Evolutionary conservation across 23 red algal species (phyloP).

Genomic region (Cyanidiococcus yangmingshanensis): DNA sequence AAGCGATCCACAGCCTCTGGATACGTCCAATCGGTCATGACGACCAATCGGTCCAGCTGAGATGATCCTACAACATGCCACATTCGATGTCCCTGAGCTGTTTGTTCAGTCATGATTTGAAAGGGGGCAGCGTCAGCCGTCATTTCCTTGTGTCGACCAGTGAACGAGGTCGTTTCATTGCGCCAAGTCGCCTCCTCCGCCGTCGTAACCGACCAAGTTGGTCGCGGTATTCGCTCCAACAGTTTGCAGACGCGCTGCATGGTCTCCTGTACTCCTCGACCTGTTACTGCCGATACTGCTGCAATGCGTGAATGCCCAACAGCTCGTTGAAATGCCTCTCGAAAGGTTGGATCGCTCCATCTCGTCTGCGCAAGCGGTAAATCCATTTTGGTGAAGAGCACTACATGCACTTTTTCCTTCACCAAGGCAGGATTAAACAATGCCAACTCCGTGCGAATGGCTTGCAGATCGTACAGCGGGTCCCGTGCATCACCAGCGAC

Average conservation of each 20-base stretch:
- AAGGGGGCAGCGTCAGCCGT: neutral
- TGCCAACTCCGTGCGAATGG: constrained; percentile 66
- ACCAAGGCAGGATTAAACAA: constrained; percentile 60
- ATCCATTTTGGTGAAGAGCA: constrained; percentile 87
- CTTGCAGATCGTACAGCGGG: constrained; percentile 53
- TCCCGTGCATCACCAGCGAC: constrained; percentile 45
- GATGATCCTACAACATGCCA: constrained; percentile 22
- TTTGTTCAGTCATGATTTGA: neutral
- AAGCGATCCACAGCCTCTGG: constrained; percentile 83
- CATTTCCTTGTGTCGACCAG: neutral
- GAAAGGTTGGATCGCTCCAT: constrained; percentile 29
- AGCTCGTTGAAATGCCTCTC: constrained; percentile 33
- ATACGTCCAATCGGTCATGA: constrained; percentile 96
- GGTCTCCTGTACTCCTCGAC: constrained; percentile 37
- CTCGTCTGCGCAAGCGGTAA: constrained; percentile 40
- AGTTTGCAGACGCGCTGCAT: constrained; percentile 42
- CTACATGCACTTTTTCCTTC: constrained; percentile 47
- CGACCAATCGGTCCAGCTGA: constrained; percentile 39
- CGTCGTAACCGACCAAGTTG: constrained; percentile 22
- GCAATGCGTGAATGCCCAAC: constrained; percentile 52
- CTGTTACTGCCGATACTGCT: constrained; percentile 51
- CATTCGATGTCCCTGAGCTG: neutral
- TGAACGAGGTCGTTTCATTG: constrained; percentile 25
- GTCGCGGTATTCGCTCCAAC: constrained; percentile 22
- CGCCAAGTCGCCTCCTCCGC: neutral